A percentile compares a stretch with the other conserved stretches of the same genome.
Conservation (phyloP, 179 eudicot genomes). For the Heliamphora pulchella region DNA sequence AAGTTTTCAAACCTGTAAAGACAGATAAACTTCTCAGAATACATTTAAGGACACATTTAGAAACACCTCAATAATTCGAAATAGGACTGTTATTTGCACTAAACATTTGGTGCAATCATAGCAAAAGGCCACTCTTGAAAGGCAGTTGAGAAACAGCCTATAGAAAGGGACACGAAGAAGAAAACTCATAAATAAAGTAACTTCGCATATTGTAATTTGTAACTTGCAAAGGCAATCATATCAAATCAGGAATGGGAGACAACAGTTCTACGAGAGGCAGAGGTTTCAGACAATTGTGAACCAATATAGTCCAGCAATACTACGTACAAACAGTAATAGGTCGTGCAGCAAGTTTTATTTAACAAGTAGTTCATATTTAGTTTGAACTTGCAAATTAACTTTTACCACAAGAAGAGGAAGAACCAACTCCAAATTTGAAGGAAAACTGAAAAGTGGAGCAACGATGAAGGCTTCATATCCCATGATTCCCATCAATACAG, state of each 20-base stretch:
- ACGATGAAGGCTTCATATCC: too few relatives aligned
- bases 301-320: background rate
- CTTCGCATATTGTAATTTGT: background rate
- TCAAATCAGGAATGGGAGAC: background rate
- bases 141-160: background rate
- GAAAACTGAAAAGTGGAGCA: too few relatives aligned
- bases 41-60: background rate
- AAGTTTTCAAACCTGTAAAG: slow-evolving; percentile 67
- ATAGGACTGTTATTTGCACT: background rate
- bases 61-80: background rate
- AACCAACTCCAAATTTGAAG: background rate
- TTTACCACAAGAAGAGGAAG: background rate
- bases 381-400: background rate
- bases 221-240: slow-evolving; percentile 1
- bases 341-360: background rate
- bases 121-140: background rate
- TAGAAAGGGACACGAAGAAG: background rate
- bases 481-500: background rate
- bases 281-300: background rate
- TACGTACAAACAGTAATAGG: background rate
- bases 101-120: background rate
- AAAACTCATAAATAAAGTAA: background rate
- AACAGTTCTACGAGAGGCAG: background rate
- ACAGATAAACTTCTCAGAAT: slow-evolving; percentile 8
- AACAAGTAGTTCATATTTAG: background rate